Base-by-base conservation (phyloP, 2,329 filamentous ascomycete species). In the Fusarium humuli region DNA sequence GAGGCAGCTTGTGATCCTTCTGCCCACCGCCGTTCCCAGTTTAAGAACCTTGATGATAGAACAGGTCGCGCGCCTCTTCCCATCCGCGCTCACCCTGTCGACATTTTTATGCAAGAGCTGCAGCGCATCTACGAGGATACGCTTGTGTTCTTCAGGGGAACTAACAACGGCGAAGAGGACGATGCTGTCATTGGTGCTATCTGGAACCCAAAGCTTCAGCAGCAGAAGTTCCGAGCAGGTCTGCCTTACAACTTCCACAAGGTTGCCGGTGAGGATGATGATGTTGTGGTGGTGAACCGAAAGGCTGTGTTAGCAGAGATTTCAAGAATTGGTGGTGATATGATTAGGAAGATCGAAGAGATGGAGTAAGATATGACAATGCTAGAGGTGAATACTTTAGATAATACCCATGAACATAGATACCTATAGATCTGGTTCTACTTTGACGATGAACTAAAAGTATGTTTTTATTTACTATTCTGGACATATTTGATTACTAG, bases 81-180 rank as follows among this genome's bases (percentile, higher is more conserved):
- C 34, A 74, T 90, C 7, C 86, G 88, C 4, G 86, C 87, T 23
- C 84, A 90, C n/a, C 88, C 92, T 0, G 82, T 90, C 2, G 80
- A 83, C 11, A 82, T 89, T 11, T 90, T 95, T 61, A 79, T 94
- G 18, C 80, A 83, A 18, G 92, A 96, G 74, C 82, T 98, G 14
- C 83, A 88, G 68, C 82, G 81, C 6, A 78, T 89, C 4, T 98
- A 94, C 77, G 86, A 86, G 6, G 86, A 90, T 37, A 87, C 88
- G 5, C 82, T 97, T 34, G 82, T 98, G 4, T 93, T 98, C 79
- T 98, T 98, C 83, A 87, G 90, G 69, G 91, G 94, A 20, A 64
- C 52, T 32, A 84, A 82, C 7, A 69, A 83, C 6, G 83, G 54
- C 14, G 71, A 68, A 4, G 78, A 84, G 2, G 83, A 84, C 25